Percentiles rank a stretch among this genome's conserved stretches.
phyloP scores from a whole-genome alignment of 2,329 filamentous ascomycete species.

The Cordyceps farinosa region DNA sequence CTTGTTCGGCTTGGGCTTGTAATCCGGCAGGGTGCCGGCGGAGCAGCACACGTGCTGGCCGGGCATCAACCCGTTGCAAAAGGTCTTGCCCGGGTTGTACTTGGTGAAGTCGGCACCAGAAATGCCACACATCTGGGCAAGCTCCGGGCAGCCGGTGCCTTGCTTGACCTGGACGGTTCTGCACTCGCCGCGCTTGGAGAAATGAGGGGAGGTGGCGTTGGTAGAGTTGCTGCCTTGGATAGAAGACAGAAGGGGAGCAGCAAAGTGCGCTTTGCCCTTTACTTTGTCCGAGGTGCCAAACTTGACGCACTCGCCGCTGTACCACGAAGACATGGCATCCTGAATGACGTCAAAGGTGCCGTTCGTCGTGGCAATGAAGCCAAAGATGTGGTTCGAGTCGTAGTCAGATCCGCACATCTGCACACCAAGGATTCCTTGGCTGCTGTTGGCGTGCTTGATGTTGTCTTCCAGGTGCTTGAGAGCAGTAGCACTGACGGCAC shows the following conservation, averaged over 20 bases:
- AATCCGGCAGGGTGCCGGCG: constrained; percentile 32
- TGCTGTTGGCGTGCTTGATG: constrained; percentile 15
- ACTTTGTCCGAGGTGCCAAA: constrained; percentile 23
- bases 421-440: neutral
- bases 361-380: constrained; percentile 31
- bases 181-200: constrained; percentile 6
- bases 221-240: constrained; percentile 22
- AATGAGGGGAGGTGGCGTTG: neutral
- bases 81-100: constrained; percentile 25
- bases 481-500: constrained; percentile 20
- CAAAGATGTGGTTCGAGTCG: constrained; percentile 30
- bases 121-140: constrained; percentile 28
- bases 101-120: constrained; percentile 24
- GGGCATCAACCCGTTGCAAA: constrained; percentile 32
- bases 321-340: constrained; percentile 29
- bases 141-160: constrained; percentile 26
- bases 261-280: constrained; percentile 23
- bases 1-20: constrained; percentile 30
- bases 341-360: constrained; percentile 31
- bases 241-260: constrained; percentile 25
- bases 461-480: constrained; percentile 21
- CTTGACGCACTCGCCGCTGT: constrained; percentile 27
- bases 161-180: constrained; percentile 11
- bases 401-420: neutral
- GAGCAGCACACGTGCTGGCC: constrained; percentile 38